These are phyloP conservation scores for Copromyces sp. DNA, from an alignment of 495 filamentous ascomycete genomes.

Conservation along the genomic window DNA sequence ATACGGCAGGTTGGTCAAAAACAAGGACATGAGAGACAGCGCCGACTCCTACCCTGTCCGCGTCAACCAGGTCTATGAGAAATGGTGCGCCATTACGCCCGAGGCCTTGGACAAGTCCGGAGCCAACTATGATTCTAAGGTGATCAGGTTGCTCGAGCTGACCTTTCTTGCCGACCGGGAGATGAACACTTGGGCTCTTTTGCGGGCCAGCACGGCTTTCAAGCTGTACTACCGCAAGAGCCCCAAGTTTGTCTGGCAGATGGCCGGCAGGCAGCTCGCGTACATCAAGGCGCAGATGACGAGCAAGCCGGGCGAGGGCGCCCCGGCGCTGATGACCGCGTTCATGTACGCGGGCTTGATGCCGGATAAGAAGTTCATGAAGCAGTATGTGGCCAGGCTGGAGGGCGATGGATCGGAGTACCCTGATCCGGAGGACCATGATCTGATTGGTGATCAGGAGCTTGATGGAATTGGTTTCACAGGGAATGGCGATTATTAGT, in stretches of 20 bases:
- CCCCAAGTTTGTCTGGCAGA: constrained; percentile 46
- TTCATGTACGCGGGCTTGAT: constrained; percentile 37
- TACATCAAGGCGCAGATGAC: constrained; percentile 46
- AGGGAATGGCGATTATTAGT: constrained; percentile 1
- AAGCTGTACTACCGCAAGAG: constrained; percentile 26
- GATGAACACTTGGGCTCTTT: constrained; percentile 40
- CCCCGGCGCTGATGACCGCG: constrained; percentile 22
- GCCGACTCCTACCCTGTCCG: constrained; percentile 26
- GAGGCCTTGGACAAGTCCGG: constrained; percentile 9
- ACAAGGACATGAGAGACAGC: constrained; percentile 10
- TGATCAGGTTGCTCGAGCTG: constrained; percentile 27
- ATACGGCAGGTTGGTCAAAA: constrained; percentile 19
- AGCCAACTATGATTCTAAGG: constrained; percentile 20
- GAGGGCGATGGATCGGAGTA: constrained; percentile 19
- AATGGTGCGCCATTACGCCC: constrained; percentile 35
- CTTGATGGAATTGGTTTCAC: neutral
- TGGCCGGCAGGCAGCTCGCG: constrained; percentile 54
- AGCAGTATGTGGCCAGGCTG: constrained; percentile 17
- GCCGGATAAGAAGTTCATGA: constrained; percentile 29
- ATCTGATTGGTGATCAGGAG: neutral
- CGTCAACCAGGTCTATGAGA: constrained; percentile 31
- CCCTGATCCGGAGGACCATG: constrained; percentile 5
- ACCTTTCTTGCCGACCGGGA: constrained; percentile 24
- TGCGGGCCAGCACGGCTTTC: constrained; percentile 57
- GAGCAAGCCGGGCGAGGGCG: constrained; percentile 2